These are phyloP conservation scores for Flaveria sonorensis DNA, from an alignment of 129 eudicot species.

Conservation along the genomic window DNA sequence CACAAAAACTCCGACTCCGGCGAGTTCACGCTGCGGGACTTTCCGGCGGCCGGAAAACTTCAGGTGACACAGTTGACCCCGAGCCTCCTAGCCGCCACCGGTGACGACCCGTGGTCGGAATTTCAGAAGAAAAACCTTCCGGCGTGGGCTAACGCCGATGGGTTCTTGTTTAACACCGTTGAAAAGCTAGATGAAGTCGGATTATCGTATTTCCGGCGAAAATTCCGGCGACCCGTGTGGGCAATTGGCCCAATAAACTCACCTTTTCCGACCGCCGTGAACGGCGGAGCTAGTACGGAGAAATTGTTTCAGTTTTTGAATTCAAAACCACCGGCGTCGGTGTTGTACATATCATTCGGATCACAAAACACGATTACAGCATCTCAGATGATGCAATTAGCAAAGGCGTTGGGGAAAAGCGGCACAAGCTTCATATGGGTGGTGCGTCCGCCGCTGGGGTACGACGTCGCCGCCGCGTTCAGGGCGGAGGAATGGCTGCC, in stretches of 20 bases:
- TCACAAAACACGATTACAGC: conserved; percentile 65
- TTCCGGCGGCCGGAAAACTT: conserved; percentile 57
- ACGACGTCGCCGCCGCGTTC: conserved; percentile 47
- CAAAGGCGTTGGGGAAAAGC: conserved; percentile 47
- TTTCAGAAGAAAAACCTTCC: conserved; percentile 28
- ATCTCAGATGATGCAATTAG: conserved; percentile 66
- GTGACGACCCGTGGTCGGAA: conserved; percentile 49
- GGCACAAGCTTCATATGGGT: conserved; percentile 57
- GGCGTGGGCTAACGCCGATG: conserved; percentile 54
- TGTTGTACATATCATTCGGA: conserved; percentile 69
- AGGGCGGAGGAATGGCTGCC: conserved; percentile 66
- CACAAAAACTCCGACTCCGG: conserved; percentile 34
- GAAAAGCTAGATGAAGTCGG: conserved; percentile 62
- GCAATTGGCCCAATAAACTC: conserved; percentile 56
- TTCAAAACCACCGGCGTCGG: conserved; percentile 47
- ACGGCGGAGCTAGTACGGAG: conserved; percentile 9
- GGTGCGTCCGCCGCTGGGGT: conserved; percentile 62
- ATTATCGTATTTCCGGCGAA: conserved; percentile 55
- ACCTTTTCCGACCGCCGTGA: conserved; percentile 19
- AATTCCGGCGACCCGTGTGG: conserved; percentile 53
- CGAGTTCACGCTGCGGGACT: conserved; percentile 60
- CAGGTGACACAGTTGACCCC: conserved; percentile 57
- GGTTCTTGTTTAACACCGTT: conserved; percentile 60
- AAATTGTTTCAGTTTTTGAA: conserved; percentile 43
- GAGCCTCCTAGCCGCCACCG: conserved; percentile 47